Base-by-base conservation (phyloP, 2,329 filamentous ascomycete genomes). In the Cercospora sp. region DNA sequence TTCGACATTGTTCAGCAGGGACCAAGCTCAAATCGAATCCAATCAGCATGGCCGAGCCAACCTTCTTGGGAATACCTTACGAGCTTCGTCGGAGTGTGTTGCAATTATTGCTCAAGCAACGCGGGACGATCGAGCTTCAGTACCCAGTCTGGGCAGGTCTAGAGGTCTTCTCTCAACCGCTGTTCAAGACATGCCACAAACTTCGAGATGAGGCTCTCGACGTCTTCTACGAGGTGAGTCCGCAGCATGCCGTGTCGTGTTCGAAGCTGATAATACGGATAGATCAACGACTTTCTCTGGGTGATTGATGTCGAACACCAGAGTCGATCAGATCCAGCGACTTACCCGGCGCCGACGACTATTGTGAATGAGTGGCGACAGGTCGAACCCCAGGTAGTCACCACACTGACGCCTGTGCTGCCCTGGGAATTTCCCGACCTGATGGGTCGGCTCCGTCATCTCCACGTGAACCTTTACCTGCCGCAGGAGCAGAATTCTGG, bases 361-460 rank as follows among this genome's bases (percentile, higher is more conserved):
- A 16, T 16, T 42, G 33, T 33, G 51, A 33, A 58, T 9, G 16
- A 58, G 4, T 33, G 55, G 55, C 55, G 28, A 6, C 28, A 20
- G 30, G 28, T 33, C 26, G 28, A 33, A 10, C 55, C 28, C 3
- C 55, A 58, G 10, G 13, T 28, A 3, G 9, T 5, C 55, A 42
- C 1, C 12, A 51, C 72, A 7, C 57, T 73, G 7, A 66, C 66
- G 4, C 69, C 69, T 3, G 62, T 59, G 23, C 61, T 74, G 7
- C 73, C 73, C 2, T 75, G 72, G 72, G 59, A 69, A n/a, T 74
- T 72, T 16, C 70, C 71, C 2, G 18, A 58, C n/a, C 60, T 72
- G 36, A 23, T 70, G 51, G 16, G 64, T 28, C 67, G 70, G n/a
- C 59, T 75, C 1, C 31, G 72, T 8, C 66, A 63, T 67, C 55